Conservation (phyloP, 1,284 basidiomycete species). For the Cutaneotrichosporon cutaneum region DNA sequence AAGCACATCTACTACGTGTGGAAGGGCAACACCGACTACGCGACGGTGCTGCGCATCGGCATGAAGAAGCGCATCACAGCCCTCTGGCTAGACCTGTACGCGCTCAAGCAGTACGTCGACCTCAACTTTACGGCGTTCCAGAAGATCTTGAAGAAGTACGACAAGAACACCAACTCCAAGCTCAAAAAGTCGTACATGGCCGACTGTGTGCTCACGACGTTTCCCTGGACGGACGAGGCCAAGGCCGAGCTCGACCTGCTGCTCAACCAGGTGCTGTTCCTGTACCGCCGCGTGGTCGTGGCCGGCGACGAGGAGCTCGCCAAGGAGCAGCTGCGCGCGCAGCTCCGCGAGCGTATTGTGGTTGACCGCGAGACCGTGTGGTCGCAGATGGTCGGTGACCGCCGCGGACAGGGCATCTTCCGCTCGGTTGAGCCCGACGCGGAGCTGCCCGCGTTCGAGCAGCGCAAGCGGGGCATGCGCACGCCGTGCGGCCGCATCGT, state of each 20-base stretch:
- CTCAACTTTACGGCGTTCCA: conserved; percentile 92
- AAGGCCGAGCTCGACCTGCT: conserved; percentile 67
- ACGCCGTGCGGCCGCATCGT: conserved; percentile 65
- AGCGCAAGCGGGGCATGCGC: conserved; percentile 52
- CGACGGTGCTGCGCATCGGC: conserved; percentile 80
- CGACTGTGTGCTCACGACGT: conserved; percentile 65
- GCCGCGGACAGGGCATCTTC: conserved; percentile 67
- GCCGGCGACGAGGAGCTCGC: conserved; percentile 71
- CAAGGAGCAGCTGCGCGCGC: conserved; percentile 75
- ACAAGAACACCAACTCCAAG: conserved; percentile 87
- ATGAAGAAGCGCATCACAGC: conserved; percentile 89
- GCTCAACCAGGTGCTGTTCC: conserved; percentile 64
- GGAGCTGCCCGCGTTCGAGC: conserved; percentile 59
- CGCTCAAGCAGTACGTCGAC: conserved; percentile 87
- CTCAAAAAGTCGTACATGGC: conserved; percentile 82
- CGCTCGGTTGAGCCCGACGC: conserved; percentile 60
- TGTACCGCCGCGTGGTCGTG: conserved; percentile 86
- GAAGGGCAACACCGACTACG: conserved; percentile 79
- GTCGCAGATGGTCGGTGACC: conserved; percentile 83
- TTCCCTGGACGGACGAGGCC: conserved; percentile 66
- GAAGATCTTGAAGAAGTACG: conserved; percentile 98
- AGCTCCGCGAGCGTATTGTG: conserved; percentile 77
- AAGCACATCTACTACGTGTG: conserved; percentile 59
- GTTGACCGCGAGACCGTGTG: conserved; percentile 67
- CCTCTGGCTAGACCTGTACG: conserved; percentile 79